Evolutionary conservation across 2,329 filamentous ascomycete species (phyloP), one percentile per base, ranked within the genome.

Genomic region (Didymella arachidicola): DNA sequence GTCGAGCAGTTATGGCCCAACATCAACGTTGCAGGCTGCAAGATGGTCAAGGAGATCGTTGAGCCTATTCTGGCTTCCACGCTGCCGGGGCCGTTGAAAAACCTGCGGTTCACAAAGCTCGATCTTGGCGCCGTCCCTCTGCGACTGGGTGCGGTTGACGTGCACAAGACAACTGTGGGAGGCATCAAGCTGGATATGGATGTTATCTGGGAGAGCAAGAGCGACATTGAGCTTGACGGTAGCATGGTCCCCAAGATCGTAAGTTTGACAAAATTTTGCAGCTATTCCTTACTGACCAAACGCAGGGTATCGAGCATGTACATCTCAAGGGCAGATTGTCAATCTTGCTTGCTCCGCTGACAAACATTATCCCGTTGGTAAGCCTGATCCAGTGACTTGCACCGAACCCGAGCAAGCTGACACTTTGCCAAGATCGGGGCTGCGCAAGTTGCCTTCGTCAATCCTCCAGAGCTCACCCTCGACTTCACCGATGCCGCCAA

Each of bases 131-230:
- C 65, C 2, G 70, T 80, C 0, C 81, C 81, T 2, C 68, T 83
- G 22, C 65, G 60, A 18, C 63, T 83, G 7, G 76, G 74, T 3
- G 73, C 77, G 18, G 79, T 82, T 3, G 77, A 81, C 41, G 79
- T 81, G 2, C 78, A 79, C 68, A 82, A 80, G 73, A 78, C 78
- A 4, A 73, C 78, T 4, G 75, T 68, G 7, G 74, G 72, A 2
- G 80, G 80, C 14, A 82, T 83, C 67, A 82, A 81, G 70, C 73
- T 83, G 3, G 81, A 83, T 44, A 77, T 83, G 75, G 75, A 82
- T 56, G 66, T 83, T 2, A 68, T 69, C 16, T 83, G 81, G 81
- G 77, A 82, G 30, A 78, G 81, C 11, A 65, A 77, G 25, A 79
- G 78, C 44, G 80, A 83, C 48, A 81, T 83, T 52, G 79, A 83